Evolutionary conservation across 805 yeast genomes (phyloP).

Genomic region (Sugiyamaella marilandica): DNA sequence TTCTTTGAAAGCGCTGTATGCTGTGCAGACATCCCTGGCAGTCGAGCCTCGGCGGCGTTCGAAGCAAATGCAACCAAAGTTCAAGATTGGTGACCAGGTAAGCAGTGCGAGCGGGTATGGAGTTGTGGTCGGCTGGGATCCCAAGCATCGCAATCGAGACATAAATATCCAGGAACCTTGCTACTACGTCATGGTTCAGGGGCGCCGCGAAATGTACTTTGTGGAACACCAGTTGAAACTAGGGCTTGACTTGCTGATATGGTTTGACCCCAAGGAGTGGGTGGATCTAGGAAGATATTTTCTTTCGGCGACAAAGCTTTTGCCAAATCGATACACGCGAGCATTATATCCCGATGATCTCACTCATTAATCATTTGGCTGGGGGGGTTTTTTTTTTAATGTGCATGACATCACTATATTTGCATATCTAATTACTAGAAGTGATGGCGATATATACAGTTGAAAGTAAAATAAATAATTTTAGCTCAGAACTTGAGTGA

Average conservation of each 20-base stretch:
- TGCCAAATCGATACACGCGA: neutral
- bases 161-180: neutral
- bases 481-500: too few species aligned
- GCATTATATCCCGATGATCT: neutral
- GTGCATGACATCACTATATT: neutral
- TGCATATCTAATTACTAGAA: neutral
- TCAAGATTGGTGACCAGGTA: constrained; percentile 2
- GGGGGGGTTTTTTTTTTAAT: neutral
- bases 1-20: neutral
- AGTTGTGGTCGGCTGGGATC: neutral
- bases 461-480: too few species aligned
- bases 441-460: neutral
- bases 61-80: neutral
- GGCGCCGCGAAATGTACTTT: constrained; percentile 2
- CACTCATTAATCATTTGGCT: too few species aligned
- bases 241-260: neutral
- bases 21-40: neutral
- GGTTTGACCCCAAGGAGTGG: neutral
- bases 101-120: neutral
- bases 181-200: neutral
- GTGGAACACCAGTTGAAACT: neutral
- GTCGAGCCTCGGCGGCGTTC: neutral
- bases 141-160: neutral
- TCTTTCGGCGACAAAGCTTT: neutral
- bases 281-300: constrained; percentile 1